Percentiles rank a stretch among this genome's conserved stretches.
These are phyloP conservation scores for Hortaea werneckii DNA, from an alignment of 2,329 filamentous ascomycete species.

Conservation along the genomic window DNA sequence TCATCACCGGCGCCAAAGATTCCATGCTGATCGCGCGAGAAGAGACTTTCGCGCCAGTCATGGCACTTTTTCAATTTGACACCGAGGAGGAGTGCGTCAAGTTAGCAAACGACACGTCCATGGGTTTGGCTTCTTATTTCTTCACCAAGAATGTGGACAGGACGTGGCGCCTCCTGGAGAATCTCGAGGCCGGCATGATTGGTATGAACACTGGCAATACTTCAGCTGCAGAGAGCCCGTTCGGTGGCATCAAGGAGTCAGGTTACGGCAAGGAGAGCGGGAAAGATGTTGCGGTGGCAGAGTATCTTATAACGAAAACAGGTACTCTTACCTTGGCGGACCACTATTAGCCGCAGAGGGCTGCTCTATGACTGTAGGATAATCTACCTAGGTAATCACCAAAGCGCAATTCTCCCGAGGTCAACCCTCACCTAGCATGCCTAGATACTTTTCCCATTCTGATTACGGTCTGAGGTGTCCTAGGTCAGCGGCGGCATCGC, in stretches of 20 bases:
- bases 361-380: not conserved
- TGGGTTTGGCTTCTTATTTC: slow-evolving; percentile 57
- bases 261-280: slow-evolving; percentile 60
- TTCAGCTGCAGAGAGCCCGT: slow-evolving; percentile 57
- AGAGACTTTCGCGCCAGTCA: slow-evolving; percentile 57
- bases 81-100: slow-evolving; percentile 54
- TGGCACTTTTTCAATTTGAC: slow-evolving; percentile 54
- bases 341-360: slow-evolving; percentile 33
- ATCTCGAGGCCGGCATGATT: slow-evolving; percentile 60
- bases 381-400: not conserved
- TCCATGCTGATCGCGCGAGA: slow-evolving; percentile 49
- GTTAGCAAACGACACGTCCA: slow-evolving; percentile 50
- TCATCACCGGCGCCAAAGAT: slow-evolving; percentile 49
- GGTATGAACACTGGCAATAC: slow-evolving; percentile 46
- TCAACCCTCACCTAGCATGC: too few species aligned
- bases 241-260: slow-evolving; percentile 58
- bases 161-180: slow-evolving; percentile 56
- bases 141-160: slow-evolving; percentile 60
- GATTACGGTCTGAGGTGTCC: too few species aligned
- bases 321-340: slow-evolving; percentile 52
- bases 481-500: too few species aligned
- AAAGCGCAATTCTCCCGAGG: too few species aligned
- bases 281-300: slow-evolving; percentile 45
- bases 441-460: too few species aligned
- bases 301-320: slow-evolving; percentile 47